phyloP scores from a whole-genome alignment of 306 rosid species.

The Vicia sativa region DNA sequence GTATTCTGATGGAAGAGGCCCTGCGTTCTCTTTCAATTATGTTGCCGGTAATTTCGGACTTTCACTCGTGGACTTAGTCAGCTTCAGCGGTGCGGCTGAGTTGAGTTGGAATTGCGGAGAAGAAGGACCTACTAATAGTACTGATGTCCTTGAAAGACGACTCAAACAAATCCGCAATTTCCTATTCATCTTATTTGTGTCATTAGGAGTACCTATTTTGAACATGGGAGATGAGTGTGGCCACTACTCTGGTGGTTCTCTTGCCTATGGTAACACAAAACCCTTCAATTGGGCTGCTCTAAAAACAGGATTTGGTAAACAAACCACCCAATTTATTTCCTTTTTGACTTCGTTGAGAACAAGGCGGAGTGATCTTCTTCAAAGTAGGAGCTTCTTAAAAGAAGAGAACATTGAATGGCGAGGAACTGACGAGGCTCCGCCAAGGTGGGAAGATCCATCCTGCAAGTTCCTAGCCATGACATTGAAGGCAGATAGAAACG shows the following conservation, averaged over 20 bases:
- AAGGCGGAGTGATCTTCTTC: constrained; percentile 66
- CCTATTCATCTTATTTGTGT: constrained; percentile 68
- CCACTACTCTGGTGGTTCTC: constrained; percentile 71
- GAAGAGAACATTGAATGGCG: constrained; percentile 82
- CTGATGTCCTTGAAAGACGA: constrained; percentile 64
- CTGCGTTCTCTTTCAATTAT: constrained; percentile 79
- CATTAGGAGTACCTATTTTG: constrained; percentile 90
- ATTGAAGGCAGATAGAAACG: constrained; percentile 56
- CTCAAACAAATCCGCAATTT: constrained; percentile 85
- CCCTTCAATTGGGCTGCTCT: constrained; percentile 69
- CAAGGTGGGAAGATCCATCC: constrained; percentile 77
- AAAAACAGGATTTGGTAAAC: constrained; percentile 67
- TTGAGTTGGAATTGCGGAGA: constrained; percentile 94
- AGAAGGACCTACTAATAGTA: constrained; percentile 80
- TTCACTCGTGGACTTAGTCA: constrained; percentile 85
- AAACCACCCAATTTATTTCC: constrained; percentile 62
- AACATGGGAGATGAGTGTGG: constrained; percentile 98
- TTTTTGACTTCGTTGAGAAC: constrained; percentile 70
- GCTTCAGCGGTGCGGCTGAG: constrained; percentile 65
- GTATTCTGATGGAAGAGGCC: constrained; percentile 78
- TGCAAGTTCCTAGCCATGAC: constrained; percentile 81
- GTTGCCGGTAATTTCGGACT: constrained; percentile 68
- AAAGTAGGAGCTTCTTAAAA: constrained; percentile 61
- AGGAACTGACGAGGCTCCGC: constrained; percentile 60
- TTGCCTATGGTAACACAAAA: constrained; percentile 50